phyloP scores from a whole-genome alignment of 192 early-diverging fungal genomes.

The Coemansia sp. region DNA sequence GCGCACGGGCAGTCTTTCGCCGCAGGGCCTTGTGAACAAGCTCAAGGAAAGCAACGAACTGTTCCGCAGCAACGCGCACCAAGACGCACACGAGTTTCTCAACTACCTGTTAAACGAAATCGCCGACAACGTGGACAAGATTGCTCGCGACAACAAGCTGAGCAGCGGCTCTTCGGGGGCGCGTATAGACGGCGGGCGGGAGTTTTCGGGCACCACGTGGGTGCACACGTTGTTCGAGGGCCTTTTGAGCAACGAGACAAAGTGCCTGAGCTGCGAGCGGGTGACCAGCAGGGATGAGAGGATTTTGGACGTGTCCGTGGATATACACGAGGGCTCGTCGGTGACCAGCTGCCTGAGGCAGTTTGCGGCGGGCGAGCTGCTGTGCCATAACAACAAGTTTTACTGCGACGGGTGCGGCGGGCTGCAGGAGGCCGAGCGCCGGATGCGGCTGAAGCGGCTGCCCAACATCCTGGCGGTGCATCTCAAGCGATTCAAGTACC shows the following conservation, averaged over 20 bases:
- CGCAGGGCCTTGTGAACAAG: constrained; percentile 80
- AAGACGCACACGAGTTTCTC: constrained; percentile 98
- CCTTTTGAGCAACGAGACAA: constrained; percentile 91
- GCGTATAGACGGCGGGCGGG: constrained; percentile 21
- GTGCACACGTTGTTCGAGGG: constrained; percentile 97
- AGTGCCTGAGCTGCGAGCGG: constrained; percentile 95
- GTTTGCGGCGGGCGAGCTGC: constrained; percentile 93
- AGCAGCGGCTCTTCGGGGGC: constrained; percentile 22
- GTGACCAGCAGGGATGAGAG: constrained; percentile 91
- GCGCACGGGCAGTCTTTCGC: constrained; percentile 78
- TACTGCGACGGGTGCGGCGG: constrained; percentile 94
- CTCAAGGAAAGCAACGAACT: constrained; percentile 94
- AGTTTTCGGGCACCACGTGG: constrained; percentile 64
- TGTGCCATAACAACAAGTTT: constrained; percentile 97
- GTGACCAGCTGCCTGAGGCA: constrained; percentile 91
- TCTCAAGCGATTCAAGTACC: constrained; percentile 97
- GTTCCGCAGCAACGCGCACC: constrained; percentile 91
- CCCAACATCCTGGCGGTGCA: constrained; percentile 96
- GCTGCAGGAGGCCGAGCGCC: constrained; percentile 95
- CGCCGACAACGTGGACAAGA: constrained; percentile 76
- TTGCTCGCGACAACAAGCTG: constrained; percentile 54
- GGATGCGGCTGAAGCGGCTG: constrained; percentile 93
- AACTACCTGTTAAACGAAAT: constrained; percentile 93
- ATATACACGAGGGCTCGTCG: constrained; percentile 94
- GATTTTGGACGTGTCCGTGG: constrained; percentile 94